Evolutionary conservation across 441 rosid species (phyloP), one percentile per base, ranked within the genome.

Genomic region (Dalechampia spathulata): DNA sequence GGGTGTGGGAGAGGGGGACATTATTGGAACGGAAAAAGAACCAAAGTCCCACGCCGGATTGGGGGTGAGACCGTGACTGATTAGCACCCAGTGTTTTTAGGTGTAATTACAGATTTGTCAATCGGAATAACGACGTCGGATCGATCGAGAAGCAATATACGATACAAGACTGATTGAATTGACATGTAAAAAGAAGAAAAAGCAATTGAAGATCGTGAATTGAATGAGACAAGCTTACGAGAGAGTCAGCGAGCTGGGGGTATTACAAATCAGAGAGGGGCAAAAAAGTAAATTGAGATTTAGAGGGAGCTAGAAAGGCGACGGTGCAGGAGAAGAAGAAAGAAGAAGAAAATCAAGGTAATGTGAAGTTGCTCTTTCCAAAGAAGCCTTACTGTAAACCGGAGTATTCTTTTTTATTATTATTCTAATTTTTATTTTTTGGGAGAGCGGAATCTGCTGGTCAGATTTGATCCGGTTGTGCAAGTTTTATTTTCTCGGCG

Each of bases 31-130:
- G 87, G 67, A 75, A 78, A 62, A 75, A 83, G 73, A 77, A 78
- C 85, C 88, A 78, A 54, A 78, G 79, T 65, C 89, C 88, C 82
- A 70, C 82, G 75, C 86, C 79, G 75, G 80, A 58, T 17, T 60
- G 75, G 72, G 78, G 89, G 85, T 78, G 83, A 63, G 83, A 72
- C 74, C 64, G 80, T 14, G 98, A 94, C 83, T 94, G 99, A 80
- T 87, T 83, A 60, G 94, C 96, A 86, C 96, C 97, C 97, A 90
- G 90, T 30, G 34, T 52, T 72, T 75, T 82, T 71, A 57, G 57
- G 62, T 57, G 69, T 67, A 22, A 13, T 53, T 48, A 62, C 58
- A 7, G 55, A 28, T 43, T 61, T 47, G 23, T 11, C 43, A 32
- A 46, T 46, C 19, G 36, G 55, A 40, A 0, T 14, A 39, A n/a